A percentile compares a stretch with the other conserved stretches of the same genome.
phyloP scores from a whole-genome alignment of 768 basidiomycete genomes.

The Tubosaeta sp. region DNA sequence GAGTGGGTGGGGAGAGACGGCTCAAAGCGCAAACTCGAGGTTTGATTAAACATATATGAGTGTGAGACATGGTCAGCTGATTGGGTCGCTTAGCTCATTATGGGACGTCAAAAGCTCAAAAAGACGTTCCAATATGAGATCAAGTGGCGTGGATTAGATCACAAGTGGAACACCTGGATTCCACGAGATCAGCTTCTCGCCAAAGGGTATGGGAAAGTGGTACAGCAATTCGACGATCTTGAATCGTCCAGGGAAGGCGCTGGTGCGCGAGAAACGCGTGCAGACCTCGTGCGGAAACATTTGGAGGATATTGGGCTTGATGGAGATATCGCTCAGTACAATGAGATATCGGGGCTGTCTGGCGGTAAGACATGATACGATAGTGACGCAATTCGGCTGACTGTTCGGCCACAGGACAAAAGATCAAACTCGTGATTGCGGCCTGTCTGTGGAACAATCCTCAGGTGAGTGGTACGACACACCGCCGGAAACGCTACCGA shows the following conservation, averaged over 20 bases:
- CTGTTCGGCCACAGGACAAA: conserved; percentile 60
- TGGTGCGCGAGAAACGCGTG: conserved; percentile 81
- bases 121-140: conserved; percentile 93
- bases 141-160: conserved; percentile 80
- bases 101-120: conserved; percentile 97
- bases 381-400: conserved; percentile 12
- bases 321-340: conserved; percentile 97
- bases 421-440: conserved; percentile 93
- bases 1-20: conserved; percentile 93
- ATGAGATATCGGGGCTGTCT: conserved; percentile 90
- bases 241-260: conserved; percentile 96
- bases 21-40: conserved; percentile 87
- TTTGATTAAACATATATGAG: conserved; percentile 29
- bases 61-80: conserved; percentile 15
- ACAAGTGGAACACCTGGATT: conserved; percentile 89
- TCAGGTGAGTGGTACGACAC: conserved; percentile 47
- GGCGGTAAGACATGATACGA: conserved; percentile 55
- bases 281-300: conserved; percentile 81
- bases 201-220: conserved; percentile 85
- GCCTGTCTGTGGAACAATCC: conserved; percentile 97
- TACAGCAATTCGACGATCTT: conserved; percentile 94
- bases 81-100: conserved; percentile 51
- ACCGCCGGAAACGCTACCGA: conserved; percentile 3
- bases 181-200: conserved; percentile 79
- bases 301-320: conserved; percentile 94